Evolutionary conservation across 805 yeast species (phyloP).

Genomic region (Candida qinlingensis): DNA sequence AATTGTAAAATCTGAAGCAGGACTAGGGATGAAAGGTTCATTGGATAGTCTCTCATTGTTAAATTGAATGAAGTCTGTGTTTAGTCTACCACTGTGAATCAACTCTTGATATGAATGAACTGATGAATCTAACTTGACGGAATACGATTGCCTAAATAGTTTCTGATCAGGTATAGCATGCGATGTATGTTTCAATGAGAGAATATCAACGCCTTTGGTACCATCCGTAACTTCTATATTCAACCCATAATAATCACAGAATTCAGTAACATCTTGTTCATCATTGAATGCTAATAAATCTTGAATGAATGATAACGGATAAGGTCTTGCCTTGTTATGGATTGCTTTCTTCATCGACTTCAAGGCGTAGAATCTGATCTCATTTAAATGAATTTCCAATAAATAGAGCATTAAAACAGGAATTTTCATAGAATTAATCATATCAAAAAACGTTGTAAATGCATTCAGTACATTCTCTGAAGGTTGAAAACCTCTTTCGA

Average conservation of each 20-base stretch:
- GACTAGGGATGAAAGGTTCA: too few species aligned
- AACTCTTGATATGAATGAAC: constrained; percentile 28
- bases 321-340: constrained; percentile 68
- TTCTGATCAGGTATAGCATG: constrained; percentile 31
- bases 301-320: constrained; percentile 42
- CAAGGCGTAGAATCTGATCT: constrained; percentile 68
- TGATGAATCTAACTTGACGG: constrained; percentile 37
- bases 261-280: constrained; percentile 44
- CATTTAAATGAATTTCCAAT: constrained; percentile 75
- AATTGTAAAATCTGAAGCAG: too few species aligned
- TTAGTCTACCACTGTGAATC: constrained; percentile 22
- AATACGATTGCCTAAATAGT: constrained; percentile 43
- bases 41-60: not conserved
- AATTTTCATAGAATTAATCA: constrained; percentile 41
- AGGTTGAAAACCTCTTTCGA: constrained; percentile 47
- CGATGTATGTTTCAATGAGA: constrained; percentile 34
- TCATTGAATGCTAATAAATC: constrained; percentile 63
- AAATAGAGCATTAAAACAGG: constrained; percentile 72
- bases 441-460: constrained; percentile 58
- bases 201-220: constrained; percentile 35
- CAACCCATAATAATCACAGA: constrained; percentile 62
- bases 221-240: constrained; percentile 33
- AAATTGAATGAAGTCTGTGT: constrained; percentile 4
- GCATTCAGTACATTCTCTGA: constrained; percentile 56
- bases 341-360: constrained; percentile 58